Conservation (phyloP, 1,284 basidiomycete species). For the Boletus semigastroideus region DNA sequence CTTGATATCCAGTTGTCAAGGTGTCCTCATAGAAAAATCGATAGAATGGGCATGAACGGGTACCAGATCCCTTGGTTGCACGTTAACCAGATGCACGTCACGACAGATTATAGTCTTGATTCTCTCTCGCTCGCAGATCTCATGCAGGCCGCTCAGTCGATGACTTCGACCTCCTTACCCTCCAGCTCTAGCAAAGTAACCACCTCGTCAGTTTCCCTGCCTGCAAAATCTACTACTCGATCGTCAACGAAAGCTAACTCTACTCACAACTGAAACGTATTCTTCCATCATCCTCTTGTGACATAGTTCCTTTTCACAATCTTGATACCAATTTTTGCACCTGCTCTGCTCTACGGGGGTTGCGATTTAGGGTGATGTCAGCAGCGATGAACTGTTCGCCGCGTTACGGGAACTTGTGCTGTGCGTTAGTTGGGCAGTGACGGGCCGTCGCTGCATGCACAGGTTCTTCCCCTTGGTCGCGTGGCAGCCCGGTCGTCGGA, state of each 20-base stretch:
- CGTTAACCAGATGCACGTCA: conserved; percentile 46
- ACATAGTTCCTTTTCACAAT: background rate
- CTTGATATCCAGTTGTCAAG: background rate
- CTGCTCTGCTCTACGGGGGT: background rate
- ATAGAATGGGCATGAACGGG: conserved; percentile 46
- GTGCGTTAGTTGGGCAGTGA: no score
- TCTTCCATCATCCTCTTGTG: background rate
- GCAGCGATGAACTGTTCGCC: no score
- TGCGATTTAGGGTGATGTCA: no score
- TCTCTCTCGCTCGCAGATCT: conserved; percentile 23
- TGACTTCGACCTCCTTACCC: conserved; percentile 5
- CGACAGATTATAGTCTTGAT: conserved; percentile 41
- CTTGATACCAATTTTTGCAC: conserved; percentile 9
- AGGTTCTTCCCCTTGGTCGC: background rate
- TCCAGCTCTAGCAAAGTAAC: background rate
- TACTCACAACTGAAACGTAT: conserved; percentile 3
- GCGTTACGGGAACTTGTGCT: background rate
- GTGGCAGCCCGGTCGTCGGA: background rate
- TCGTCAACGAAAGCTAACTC: conserved; percentile 2
- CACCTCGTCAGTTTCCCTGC: background rate
- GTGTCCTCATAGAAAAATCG: background rate
- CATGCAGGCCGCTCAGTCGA: conserved; percentile 15
- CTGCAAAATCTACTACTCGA: background rate
- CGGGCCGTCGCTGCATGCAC: no score
- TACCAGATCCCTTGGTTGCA: conserved; percentile 61